Conservation (phyloP, 1,284 basidiomycete species). For the Papiliotrema flavescens region DNA sequence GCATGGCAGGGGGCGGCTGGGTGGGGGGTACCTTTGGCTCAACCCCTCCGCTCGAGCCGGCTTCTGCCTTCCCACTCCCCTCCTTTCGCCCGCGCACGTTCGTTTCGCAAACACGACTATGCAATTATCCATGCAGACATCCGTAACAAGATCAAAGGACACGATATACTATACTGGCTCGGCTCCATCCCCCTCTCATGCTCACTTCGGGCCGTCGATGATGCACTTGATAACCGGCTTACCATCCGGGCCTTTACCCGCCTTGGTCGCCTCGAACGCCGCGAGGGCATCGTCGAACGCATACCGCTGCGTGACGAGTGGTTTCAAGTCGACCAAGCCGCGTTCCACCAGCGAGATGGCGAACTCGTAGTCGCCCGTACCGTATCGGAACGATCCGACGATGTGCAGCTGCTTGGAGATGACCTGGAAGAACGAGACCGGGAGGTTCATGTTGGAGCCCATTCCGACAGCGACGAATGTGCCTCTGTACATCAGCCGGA, state of each 20-base stretch:
- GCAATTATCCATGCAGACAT: too few relatives aligned
- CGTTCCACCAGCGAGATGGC: constrained; percentile 56
- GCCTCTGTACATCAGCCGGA: constrained; percentile 23
- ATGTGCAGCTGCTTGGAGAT: constrained; percentile 46
- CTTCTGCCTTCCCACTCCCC: too few relatives aligned
- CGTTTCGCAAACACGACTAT: too few relatives aligned
- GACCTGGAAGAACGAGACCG: constrained; percentile 43
- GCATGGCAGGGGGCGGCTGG: too few relatives aligned
- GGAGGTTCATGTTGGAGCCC: constrained; percentile 37
- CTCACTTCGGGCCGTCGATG: constrained; percentile 38
- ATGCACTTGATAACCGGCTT: constrained; percentile 50
- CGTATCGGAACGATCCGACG: constrained; percentile 49
- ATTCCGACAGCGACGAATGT: constrained; percentile 49
- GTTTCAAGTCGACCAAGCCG: constrained; percentile 55
- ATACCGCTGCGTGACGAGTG: constrained; percentile 59
- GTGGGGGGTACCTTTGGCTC: too few relatives aligned
- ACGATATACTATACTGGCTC: too few relatives aligned
- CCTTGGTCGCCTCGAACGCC: constrained; percentile 55
- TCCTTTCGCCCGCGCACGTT: too few relatives aligned
- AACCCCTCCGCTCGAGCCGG: too few relatives aligned
- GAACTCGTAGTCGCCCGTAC: constrained; percentile 50
- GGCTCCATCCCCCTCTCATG: too few relatives aligned
- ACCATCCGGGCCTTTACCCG: constrained; percentile 66
- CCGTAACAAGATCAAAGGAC: too few relatives aligned
- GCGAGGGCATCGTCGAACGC: constrained; percentile 52